These are phyloP conservation scores for Geosmithia morbida DNA, from an alignment of 2,329 filamentous ascomycete genomes.

Conservation along the genomic window DNA sequence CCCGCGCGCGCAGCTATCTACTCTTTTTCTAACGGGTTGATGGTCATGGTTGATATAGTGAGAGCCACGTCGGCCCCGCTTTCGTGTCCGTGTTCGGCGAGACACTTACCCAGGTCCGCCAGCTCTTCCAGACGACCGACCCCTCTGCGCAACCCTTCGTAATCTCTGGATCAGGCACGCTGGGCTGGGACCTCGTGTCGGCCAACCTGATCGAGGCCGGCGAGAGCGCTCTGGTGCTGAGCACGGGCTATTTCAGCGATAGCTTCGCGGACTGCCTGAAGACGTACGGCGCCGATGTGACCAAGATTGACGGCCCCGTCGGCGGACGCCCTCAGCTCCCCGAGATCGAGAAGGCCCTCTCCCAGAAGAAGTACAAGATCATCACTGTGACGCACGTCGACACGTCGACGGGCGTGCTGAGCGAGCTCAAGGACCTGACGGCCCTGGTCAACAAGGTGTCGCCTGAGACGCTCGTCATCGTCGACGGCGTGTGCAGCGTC, in stretches of 20 bases:
- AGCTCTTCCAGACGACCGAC: conserved; percentile 85
- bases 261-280: conserved; percentile 85
- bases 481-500: conserved; percentile 95
- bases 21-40: not conserved
- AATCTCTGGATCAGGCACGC: conserved; percentile 84
- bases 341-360: conserved; percentile 78
- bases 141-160: conserved; percentile 79
- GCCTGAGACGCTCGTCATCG: conserved; percentile 79
- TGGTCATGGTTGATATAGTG: too few species aligned
- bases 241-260: conserved; percentile 95
- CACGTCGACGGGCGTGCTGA: conserved; percentile 90
- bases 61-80: conserved; percentile 81
- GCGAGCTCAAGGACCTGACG: conserved; percentile 72
- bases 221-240: conserved; percentile 82
- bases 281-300: conserved; percentile 81
- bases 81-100: conserved; percentile 91
- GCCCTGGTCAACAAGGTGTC: conserved; percentile 76
- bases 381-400: conserved; percentile 95
- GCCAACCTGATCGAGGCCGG: conserved; percentile 82
- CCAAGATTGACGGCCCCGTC: conserved; percentile 78
- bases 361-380: conserved; percentile 85
- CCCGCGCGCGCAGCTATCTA: not conserved
- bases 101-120: conserved; percentile 71
- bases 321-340: conserved; percentile 75
- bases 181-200: conserved; percentile 95